Evolutionary conservation across 805 yeast species (phyloP).

Genomic region (Candida takata): DNA sequence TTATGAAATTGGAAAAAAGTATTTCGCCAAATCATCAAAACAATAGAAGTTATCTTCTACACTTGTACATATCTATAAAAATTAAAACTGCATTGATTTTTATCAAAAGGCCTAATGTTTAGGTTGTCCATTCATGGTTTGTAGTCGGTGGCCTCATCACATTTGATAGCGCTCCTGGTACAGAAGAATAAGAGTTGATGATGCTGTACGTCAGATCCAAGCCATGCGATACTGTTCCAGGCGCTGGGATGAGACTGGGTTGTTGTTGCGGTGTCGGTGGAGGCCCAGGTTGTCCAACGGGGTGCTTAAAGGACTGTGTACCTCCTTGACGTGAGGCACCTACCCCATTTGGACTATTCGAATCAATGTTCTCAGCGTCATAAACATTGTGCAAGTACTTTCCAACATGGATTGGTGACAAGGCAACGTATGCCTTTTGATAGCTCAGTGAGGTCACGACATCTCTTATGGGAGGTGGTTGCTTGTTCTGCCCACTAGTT

Average conservation of each 20-base stretch:
- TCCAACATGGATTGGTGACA: slow-evolving; percentile 16
- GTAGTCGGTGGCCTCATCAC: slow-evolving; percentile 11
- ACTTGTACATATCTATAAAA: background rate
- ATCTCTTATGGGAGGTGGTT: slow-evolving; percentile 3
- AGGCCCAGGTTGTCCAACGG: slow-evolving; percentile 1
- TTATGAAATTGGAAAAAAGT: slow-evolving; percentile 79
- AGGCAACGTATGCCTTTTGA: slow-evolving; percentile 9
- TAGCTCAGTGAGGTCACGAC: slow-evolving; percentile 3
- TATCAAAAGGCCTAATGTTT: too few relatives aligned
- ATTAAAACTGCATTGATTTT: too few relatives aligned
- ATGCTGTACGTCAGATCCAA: slow-evolving; percentile 6
- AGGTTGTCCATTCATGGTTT: slow-evolving; percentile 17
- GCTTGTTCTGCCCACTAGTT: slow-evolving; percentile 1
- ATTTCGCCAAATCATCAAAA: slow-evolving; percentile 27
- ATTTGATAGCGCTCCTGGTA: slow-evolving; percentile 8
- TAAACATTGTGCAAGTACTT: slow-evolving; percentile 14
- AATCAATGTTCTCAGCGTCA: background rate
- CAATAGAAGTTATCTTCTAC: background rate
- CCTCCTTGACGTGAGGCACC: too few relatives aligned
- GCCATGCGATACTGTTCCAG: slow-evolving; percentile 1
- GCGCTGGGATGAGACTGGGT: background rate
- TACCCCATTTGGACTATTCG: too few relatives aligned
- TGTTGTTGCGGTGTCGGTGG: slow-evolving; percentile 5
- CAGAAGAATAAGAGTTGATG: slow-evolving; percentile 18
- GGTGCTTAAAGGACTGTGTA: background rate